phyloP scores from a whole-genome alignment of 768 basidiomycete species.

The Suillus americanus region DNA sequence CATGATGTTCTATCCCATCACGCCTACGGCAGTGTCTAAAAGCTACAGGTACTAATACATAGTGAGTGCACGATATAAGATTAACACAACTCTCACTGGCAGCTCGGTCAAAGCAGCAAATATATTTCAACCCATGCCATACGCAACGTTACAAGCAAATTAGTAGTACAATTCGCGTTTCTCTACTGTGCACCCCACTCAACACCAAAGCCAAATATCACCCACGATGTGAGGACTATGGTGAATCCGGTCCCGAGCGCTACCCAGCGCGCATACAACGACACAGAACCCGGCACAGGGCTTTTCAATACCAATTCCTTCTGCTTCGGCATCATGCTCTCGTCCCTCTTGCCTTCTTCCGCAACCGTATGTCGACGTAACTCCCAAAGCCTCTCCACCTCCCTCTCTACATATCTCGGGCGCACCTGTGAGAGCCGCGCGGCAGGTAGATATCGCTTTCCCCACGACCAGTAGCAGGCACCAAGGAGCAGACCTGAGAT shows the following conservation, averaged over 20 bases:
- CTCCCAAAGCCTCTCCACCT: conserved; percentile 30
- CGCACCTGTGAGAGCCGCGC: conserved; percentile 38
- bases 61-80: too few relatives aligned
- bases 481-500: conserved; percentile 34
- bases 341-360: not conserved
- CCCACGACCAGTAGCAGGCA: conserved; percentile 25
- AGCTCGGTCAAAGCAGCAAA: too few relatives aligned
- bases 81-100: too few relatives aligned
- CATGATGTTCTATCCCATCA: too few relatives aligned
- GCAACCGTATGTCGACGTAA: conserved; percentile 7
- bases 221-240: conserved; percentile 39
- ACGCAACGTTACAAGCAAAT: too few relatives aligned
- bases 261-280: conserved; percentile 18
- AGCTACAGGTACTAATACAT: too few relatives aligned
- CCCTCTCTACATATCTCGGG: conserved; percentile 27
- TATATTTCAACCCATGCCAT: too few relatives aligned
- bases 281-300: not conserved
- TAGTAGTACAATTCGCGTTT: too few relatives aligned
- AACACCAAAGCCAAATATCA: conserved; percentile 43
- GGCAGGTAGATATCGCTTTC: conserved; percentile 32
- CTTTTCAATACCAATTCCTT: conserved; percentile 9
- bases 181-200: conserved; percentile 30
- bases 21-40: too few relatives aligned
- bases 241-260: conserved; percentile 22
- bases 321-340: not conserved